These are phyloP conservation scores for Aspergillus fumigatus DNA, from an alignment of 2,329 filamentous ascomycete species.

Conservation along the genomic window DNA sequence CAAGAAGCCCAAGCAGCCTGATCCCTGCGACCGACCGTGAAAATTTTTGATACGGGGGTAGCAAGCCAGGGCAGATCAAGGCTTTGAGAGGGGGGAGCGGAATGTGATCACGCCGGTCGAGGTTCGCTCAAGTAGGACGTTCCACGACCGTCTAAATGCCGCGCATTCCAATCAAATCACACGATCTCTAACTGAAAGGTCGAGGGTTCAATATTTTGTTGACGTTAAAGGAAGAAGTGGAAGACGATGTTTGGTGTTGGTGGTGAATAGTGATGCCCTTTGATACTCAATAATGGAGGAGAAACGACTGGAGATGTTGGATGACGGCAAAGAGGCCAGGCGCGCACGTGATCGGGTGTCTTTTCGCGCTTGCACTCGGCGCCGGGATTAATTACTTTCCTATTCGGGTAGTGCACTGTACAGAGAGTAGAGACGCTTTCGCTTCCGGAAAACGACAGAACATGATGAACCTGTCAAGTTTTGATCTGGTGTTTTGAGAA, in stretches of 20 bases:
- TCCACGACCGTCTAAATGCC: constrained; percentile 29
- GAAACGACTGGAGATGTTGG: constrained; percentile 20
- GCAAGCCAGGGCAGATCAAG: constrained; percentile 9
- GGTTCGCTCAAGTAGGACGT: constrained; percentile 33
- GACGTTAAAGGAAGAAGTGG: constrained; percentile 11
- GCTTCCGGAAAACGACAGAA: too few relatives aligned
- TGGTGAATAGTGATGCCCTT: constrained; percentile 16
- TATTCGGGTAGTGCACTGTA: neutral
- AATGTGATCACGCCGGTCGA: constrained; percentile 22
- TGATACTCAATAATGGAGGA: constrained; percentile 18
- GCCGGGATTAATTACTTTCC: neutral
- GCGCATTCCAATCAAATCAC: constrained; percentile 28
- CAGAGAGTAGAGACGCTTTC: too few relatives aligned
- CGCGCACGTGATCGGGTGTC: constrained; percentile 23
- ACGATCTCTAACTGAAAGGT: constrained; percentile 4
- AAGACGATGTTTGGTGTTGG: constrained; percentile 12
- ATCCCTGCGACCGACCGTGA: constrained; percentile 6
- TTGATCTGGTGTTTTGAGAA: neutral
- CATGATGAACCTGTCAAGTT: neutral
- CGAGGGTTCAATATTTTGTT: constrained; percentile 11
- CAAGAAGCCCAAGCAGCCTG: constrained; percentile 12
- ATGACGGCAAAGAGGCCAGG: constrained; percentile 27
- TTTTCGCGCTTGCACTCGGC: constrained; percentile 10
- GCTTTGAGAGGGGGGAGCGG: constrained; percentile 13
- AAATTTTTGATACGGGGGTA: constrained; percentile 6